Evolutionary conservation across 352 stramenopile genomes (phyloP).

Genomic region (Pythium pyrilobum): DNA sequence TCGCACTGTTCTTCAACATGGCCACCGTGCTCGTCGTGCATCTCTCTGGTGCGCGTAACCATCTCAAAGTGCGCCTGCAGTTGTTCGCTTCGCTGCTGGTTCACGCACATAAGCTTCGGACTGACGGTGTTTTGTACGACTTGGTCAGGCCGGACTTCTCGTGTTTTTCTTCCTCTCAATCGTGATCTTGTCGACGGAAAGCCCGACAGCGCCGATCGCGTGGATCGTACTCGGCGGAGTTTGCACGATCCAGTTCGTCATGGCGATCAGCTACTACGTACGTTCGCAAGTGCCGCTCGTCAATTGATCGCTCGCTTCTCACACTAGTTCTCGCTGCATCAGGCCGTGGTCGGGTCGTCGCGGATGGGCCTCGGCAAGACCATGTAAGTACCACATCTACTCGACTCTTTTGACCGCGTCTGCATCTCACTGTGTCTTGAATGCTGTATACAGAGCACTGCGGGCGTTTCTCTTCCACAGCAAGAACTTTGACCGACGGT

Average conservation of each 20-base stretch:
- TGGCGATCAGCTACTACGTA: slow-evolving; percentile 30
- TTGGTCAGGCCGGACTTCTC: slow-evolving; percentile 20
- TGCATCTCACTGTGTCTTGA: no score
- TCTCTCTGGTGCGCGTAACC: slow-evolving; percentile 26
- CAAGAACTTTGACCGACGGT: slow-evolving; percentile 31
- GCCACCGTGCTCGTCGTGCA: slow-evolving; percentile 28
- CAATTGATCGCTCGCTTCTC: no score
- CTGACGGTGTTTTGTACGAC: no score
- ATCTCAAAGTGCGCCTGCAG: slow-evolving; percentile 29
- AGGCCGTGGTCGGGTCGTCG: slow-evolving; percentile 9
- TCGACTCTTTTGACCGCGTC: not conserved
- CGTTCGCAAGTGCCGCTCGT: no score
- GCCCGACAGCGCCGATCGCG: slow-evolving; percentile 11
- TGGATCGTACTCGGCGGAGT: slow-evolving; percentile 23
- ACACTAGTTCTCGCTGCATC: no score
- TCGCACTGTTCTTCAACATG: slow-evolving; percentile 29
- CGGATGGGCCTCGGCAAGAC: slow-evolving; percentile 19
- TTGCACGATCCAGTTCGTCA: slow-evolving; percentile 20
- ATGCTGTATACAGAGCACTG: slow-evolving; percentile 18
- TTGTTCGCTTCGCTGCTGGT: no score
- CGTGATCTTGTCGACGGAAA: slow-evolving; percentile 20
- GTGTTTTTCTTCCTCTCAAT: slow-evolving; percentile 27
- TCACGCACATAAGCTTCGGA: no score
- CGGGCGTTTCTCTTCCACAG: slow-evolving; percentile 26
- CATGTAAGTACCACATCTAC: slow-evolving; percentile 9